A percentile compares a stretch with the other conserved stretches of the same genome.
Conservation (phyloP, 345 rosid species). For the Eucalyptus coolabah region DNA sequence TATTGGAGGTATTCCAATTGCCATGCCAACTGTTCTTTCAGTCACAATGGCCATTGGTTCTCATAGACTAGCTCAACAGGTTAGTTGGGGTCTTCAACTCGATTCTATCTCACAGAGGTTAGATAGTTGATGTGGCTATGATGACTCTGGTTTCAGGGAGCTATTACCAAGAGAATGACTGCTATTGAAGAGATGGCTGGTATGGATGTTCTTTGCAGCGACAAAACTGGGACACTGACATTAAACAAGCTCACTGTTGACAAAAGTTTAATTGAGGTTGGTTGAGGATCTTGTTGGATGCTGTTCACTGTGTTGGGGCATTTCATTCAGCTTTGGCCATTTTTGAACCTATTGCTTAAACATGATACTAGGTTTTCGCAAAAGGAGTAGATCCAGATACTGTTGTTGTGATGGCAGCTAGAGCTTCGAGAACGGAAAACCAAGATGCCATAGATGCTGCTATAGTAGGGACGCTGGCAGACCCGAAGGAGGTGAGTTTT, state of each 20-base stretch:
- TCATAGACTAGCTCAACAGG: slow-evolving; percentile 94
- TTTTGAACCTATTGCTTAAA: neutral
- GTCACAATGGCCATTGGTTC: slow-evolving; percentile 99
- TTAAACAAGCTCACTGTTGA: slow-evolving; percentile 93
- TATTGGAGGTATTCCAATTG: slow-evolving; percentile 98
- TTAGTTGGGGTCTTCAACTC: slow-evolving; percentile 5
- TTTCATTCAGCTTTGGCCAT: neutral
- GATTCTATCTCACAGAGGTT: neutral
- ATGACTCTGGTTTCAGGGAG: slow-evolving; percentile 48
- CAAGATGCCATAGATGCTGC: slow-evolving; percentile 98
- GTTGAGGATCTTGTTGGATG: neutral
- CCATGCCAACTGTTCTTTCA: slow-evolving; percentile 97
- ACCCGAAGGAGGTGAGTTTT: slow-evolving; percentile 79
- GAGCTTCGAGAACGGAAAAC: slow-evolving; percentile 85
- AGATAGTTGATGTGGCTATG: neutral
- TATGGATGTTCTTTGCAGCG: slow-evolving; percentile 99
- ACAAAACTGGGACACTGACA: slow-evolving; percentile 97
- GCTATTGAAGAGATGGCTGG: slow-evolving; percentile 99
- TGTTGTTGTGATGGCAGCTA: slow-evolving; percentile 94
- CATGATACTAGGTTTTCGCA: slow-evolving; percentile 54
- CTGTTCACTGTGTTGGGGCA: neutral
- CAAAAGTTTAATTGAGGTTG: slow-evolving; percentile 93
- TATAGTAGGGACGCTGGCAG: slow-evolving; percentile 93
- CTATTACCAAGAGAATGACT: slow-evolving; percentile 99
- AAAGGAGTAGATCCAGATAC: slow-evolving; percentile 87